Percentiles rank a stretch among this genome's conserved stretches.
These are phyloP conservation scores for Xylaria venustula DNA, from an alignment of 495 filamentous ascomycete species.

Conservation along the genomic window DNA sequence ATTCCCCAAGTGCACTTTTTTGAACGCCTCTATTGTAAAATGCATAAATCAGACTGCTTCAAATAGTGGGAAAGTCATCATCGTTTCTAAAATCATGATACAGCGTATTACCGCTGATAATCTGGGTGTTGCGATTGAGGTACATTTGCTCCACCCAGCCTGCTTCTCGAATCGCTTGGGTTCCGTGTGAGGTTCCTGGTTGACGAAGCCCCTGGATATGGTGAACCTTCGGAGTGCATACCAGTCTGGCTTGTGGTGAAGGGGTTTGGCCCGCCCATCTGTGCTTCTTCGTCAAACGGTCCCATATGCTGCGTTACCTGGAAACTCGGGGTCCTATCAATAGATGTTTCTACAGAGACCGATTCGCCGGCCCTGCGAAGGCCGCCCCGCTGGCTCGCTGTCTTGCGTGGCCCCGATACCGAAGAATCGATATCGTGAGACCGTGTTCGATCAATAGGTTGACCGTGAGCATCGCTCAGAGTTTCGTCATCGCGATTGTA, in stretches of 20 bases:
- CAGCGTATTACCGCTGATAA: constrained; percentile 1
- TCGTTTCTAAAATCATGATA: not conserved
- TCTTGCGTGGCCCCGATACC: constrained; percentile 27
- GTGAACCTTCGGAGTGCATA: not conserved
- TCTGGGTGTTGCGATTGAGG: not conserved
- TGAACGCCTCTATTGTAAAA: constrained; percentile 8
- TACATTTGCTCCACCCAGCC: not conserved
- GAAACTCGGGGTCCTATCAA: constrained; percentile 23
- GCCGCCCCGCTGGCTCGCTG: constrained; percentile 40
- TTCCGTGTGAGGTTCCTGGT: not conserved
- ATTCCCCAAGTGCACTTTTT: not conserved
- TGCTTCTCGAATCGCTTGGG: not conserved
- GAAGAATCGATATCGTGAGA: constrained; percentile 22
- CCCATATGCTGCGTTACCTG: constrained; percentile 34
- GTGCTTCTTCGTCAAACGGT: constrained; percentile 29
- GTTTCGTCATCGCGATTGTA: constrained; percentile 38
- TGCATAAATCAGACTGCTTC: constrained; percentile 1
- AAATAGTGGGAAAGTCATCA: not conserved
- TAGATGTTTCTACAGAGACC: constrained; percentile 24
- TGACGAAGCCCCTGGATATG: not conserved
- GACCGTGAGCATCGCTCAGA: constrained; percentile 22
- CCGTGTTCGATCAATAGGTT: constrained; percentile 22
- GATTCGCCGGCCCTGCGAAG: constrained; percentile 45
- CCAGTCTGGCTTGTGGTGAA: not conserved
- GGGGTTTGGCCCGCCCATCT: constrained; percentile 22